A percentile compares a stretch with the other conserved stretches of the same genome.
Conservation (phyloP, 331 rosid species). For the Malus hybrid region DNA sequence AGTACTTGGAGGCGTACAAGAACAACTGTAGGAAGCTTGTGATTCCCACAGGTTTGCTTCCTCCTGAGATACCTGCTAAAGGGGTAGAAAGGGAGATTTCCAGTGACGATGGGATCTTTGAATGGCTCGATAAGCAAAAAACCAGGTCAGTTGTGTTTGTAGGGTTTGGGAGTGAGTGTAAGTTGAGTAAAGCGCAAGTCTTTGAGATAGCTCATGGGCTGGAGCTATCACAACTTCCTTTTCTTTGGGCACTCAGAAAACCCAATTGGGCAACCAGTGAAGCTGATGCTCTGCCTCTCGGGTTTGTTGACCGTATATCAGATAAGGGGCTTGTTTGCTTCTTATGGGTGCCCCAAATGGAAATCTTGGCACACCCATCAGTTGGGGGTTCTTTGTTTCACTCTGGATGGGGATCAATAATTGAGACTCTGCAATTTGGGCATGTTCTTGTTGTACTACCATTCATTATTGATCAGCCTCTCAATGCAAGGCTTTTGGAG, state of each 20-base stretch:
- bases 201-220: conserved; percentile 29
- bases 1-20: conserved; percentile 15
- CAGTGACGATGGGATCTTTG: neutral
- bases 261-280: conserved; percentile 16
- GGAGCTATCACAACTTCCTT: conserved; percentile 20
- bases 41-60: conserved; percentile 34
- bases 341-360: conserved; percentile 35
- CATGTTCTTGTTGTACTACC: conserved; percentile 27
- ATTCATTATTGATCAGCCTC: conserved; percentile 27
- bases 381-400: conserved; percentile 35
- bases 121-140: conserved; percentile 36
- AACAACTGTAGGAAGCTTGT: conserved; percentile 19
- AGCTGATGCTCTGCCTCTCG: conserved; percentile 17
- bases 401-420: conserved; percentile 33
- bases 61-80: neutral
- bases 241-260: conserved; percentile 13
- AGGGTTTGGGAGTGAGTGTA: conserved; percentile 32
- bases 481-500: conserved; percentile 37
- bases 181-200: conserved; percentile 9
- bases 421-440: conserved; percentile 35
- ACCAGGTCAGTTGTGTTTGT: conserved; percentile 31
- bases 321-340: conserved; percentile 22
- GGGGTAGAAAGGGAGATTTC: neutral
- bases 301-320: conserved; percentile 14
- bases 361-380: conserved; percentile 30